A percentile compares a stretch with the other conserved stretches of the same genome.
phyloP scores from a whole-genome alignment of 495 filamentous ascomycete species.

The Trypethelium eluteriae region DNA sequence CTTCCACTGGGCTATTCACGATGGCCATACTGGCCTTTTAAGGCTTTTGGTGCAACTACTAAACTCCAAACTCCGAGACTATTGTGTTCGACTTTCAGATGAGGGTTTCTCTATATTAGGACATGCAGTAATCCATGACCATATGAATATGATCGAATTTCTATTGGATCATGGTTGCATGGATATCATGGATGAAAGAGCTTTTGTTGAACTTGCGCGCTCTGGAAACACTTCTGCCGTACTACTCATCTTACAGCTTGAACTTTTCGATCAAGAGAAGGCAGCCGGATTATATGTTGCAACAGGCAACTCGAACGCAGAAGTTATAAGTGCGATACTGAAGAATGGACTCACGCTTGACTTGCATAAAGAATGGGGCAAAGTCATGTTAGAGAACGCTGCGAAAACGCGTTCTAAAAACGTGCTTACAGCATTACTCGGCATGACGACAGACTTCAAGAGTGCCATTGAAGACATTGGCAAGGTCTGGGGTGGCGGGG shows the following conservation, averaged over 20 bases:
- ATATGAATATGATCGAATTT: neutral
- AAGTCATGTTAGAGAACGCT: neutral
- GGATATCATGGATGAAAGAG: neutral
- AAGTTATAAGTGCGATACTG: neutral
- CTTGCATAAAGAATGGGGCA: neutral
- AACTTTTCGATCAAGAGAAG: neutral
- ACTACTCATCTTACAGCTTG: neutral
- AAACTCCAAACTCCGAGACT: neutral
- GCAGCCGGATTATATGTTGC: neutral
- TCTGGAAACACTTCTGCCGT: neutral
- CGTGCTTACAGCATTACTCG: neutral
- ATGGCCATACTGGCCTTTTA: neutral
- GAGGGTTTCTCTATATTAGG: neutral
- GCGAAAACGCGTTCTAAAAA: neutral
- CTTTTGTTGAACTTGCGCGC: neutral
- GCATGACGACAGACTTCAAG: neutral
- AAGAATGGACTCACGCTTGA: neutral
- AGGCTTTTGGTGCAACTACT: neutral
- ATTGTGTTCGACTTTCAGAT: neutral
- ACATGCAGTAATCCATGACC: neutral
- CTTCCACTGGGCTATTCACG: neutral
- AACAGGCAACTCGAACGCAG: neutral
- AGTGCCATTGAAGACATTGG: neutral
- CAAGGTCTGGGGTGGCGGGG: neutral
- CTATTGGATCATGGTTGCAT: neutral